Percentiles rank a stretch among this genome's conserved stretches.
These are phyloP conservation scores for Pyropia haitanensis DNA, from an alignment of 23 red algal genomes.

Conservation along the genomic window DNA sequence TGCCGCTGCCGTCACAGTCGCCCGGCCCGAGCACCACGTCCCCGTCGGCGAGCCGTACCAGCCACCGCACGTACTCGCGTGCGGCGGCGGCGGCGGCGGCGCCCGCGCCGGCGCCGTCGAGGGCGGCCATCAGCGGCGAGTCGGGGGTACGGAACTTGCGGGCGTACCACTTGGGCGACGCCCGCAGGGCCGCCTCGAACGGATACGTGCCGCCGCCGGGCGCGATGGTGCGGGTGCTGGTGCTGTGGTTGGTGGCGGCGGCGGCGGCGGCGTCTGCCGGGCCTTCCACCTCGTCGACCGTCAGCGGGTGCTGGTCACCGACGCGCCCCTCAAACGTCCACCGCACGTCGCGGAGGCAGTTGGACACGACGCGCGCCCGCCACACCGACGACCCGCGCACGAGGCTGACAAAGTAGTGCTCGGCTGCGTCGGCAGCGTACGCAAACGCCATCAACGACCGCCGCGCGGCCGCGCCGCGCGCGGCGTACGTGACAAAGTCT, in stretches of 20 bases:
- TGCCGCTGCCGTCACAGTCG: too few relatives aligned
- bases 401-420: conserved; percentile 74
- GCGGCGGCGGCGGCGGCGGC: too few relatives aligned
- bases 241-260: too few relatives aligned
- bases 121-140: conserved; percentile 48
- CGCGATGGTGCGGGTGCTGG: neutral
- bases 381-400: conserved; percentile 26
- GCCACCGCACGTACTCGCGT: too few relatives aligned
- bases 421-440: conserved; percentile 44
- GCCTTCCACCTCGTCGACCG: conserved; percentile 34
- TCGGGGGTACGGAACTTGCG: conserved; percentile 55
- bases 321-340: conserved; percentile 43
- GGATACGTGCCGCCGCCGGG: conserved; percentile 13
- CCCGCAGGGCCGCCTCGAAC: neutral
- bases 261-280: too few relatives aligned
- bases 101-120: conserved; percentile 7
- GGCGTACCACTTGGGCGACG: conserved; percentile 32
- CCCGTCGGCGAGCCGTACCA: too few relatives aligned
- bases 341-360: conserved; percentile 40
- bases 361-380: conserved; percentile 14
- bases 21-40: too few relatives aligned
- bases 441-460: conserved; percentile 43
- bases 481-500: conserved; percentile 27
- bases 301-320: conserved; percentile 62
- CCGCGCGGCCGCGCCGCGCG: conserved; percentile 25